Conservation (phyloP, 305 asterid genomes). For the Solanum hybrid region DNA sequence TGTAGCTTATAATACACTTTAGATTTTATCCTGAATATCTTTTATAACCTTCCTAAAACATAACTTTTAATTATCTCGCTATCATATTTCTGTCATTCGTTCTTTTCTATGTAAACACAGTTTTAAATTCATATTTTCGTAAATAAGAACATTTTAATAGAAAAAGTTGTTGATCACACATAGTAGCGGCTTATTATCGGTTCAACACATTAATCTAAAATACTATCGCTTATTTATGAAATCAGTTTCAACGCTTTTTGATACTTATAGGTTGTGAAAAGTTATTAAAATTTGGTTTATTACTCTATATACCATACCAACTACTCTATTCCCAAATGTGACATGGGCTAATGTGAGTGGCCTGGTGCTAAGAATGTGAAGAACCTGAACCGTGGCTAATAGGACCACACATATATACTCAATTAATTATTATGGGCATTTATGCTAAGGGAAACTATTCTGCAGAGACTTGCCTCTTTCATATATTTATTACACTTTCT, state of each 20-base stretch:
- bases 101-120: background rate
- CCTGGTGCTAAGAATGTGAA: background rate
- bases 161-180: background rate
- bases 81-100: background rate
- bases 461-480: background rate
- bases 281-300: background rate
- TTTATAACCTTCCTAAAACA: background rate
- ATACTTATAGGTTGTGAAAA: background rate
- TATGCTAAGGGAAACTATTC: background rate
- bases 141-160: background rate
- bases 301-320: background rate
- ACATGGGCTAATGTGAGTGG: background rate
- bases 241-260: background rate
- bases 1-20: background rate
- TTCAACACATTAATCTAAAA: too few relatives aligned
- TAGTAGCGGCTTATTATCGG: background rate
- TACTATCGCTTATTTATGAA: background rate
- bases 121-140: too few relatives aligned
- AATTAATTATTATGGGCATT: background rate
- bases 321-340: background rate
- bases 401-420: background rate
- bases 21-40: background rate
- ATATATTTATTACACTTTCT: background rate
- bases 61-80: background rate
- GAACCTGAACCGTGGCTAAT: background rate